Evolutionary conservation across 345 rosid genomes (phyloP).

Genomic region (Eutrema yunnanense): DNA sequence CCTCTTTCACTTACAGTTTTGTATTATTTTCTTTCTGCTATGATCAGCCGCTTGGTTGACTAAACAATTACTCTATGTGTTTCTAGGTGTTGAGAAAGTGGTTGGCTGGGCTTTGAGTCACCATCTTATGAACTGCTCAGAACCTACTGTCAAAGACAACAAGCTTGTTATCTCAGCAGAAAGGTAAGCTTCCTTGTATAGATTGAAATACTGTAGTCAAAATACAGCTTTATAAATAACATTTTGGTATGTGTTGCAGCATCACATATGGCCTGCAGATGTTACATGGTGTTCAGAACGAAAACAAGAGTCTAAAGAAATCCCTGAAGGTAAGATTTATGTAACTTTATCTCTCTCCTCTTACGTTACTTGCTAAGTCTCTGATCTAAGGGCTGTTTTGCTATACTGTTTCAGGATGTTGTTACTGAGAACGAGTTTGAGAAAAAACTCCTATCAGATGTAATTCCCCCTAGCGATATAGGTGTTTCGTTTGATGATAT

Average conservation of each 20-base stretch:
- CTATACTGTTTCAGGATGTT: slow-evolving; percentile 61
- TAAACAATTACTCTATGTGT: slow-evolving; percentile 6
- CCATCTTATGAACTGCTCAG: slow-evolving; percentile 72
- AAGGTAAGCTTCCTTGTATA: slow-evolving; percentile 43
- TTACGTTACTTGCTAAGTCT: neutral
- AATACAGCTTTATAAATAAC: neutral
- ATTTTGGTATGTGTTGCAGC: slow-evolving; percentile 40
- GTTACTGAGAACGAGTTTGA: slow-evolving; percentile 97
- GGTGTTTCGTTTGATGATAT: slow-evolving; percentile 97
- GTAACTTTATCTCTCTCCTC: neutral
- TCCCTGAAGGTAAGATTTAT: slow-evolving; percentile 59
- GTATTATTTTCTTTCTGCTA: neutral
- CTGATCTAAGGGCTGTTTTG: neutral
- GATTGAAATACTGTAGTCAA: slow-evolving; percentile 3
- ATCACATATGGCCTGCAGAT: slow-evolving; percentile 61
- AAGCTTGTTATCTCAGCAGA: slow-evolving; percentile 67
- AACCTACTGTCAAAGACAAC: slow-evolving; percentile 50
- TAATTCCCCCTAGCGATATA: slow-evolving; percentile 92
- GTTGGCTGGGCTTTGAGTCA: slow-evolving; percentile 91
- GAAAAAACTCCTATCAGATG: slow-evolving; percentile 94
- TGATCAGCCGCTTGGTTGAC: neutral
- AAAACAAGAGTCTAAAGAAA: slow-evolving; percentile 71
- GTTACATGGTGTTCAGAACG: slow-evolving; percentile 61
- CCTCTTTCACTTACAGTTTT: slow-evolving; percentile 5
- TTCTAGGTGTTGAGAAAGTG: slow-evolving; percentile 81